Base-by-base conservation (phyloP, 2,329 filamentous ascomycete species). In the Pseudogymnoascus sp. region DNA sequence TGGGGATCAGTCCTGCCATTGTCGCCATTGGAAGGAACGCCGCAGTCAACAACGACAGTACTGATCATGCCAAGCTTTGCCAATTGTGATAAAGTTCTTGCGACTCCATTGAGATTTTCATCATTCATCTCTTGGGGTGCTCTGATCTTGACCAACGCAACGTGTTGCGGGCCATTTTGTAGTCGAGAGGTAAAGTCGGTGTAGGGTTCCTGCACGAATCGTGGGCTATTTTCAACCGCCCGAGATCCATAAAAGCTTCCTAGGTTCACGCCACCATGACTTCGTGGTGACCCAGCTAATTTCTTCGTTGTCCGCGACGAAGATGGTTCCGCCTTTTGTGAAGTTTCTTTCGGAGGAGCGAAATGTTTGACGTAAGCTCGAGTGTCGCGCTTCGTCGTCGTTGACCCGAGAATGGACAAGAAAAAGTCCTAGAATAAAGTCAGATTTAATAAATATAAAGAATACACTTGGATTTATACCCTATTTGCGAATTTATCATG, bases 281-380 rank as follows among this genome's bases (percentile, higher is more conserved):
- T 71, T 2, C 36, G 38, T 40, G 60, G 60, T 1, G 60, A 36
- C 8, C 60, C 37, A 31, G 60, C 60, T 10, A 59, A 6, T 62
- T 40, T 62, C 16, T 62, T 42, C 11, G 46, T 23, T 50, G 61
- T 73, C 69, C 68, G 71, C 5, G 36, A 25, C 14, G 59, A 40
- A 67, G 69, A 66, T 69, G 18, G 70, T 75, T 64, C 69, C 70
- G 59, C 67, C 66, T 62, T 71, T 74, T 67, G 71, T 74, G 73
- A 70, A n/a, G 68, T 16, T 69, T 71, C 61, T 66, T 73, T 64
- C 65, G 73, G 66, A 7, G 78, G 76, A 60, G 85, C 87, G 74
- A 97, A 96, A 66, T 91, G 93, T 69, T 95, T 89, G 14, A 99
- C 82, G 73, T 97, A 99, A 38, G 90, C 87, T 75, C 90, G 93